Base-by-base conservation (phyloP, 768 basidiomycete genomes). In the Chalciporus pseudorubinellus region DNA sequence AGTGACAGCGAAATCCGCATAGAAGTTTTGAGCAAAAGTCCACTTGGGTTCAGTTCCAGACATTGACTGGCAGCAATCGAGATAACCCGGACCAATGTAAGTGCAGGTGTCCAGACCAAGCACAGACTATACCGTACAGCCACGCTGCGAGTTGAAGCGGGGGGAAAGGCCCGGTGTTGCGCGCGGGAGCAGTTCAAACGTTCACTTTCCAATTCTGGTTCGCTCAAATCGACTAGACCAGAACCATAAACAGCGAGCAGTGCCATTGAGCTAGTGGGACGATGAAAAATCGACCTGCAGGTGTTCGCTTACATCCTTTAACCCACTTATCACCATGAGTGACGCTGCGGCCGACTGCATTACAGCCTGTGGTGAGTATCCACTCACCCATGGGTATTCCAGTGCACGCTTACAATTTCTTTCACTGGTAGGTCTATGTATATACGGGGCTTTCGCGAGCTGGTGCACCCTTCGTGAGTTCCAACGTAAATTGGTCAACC, bases 21-120 rank as follows among this genome's bases (percentile, higher is more conserved):
- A 58, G 26, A 70, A 69, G n/a, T 60, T 54, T 11, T 69, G 69
- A 22, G 67, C 51, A 29, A 70, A 67, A 3, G 63, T 49, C 67
- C 67, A 69, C 40, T 55, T 61, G 38, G 56, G 26, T 44, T 67
- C 63, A 9, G 55, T 19, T 20, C 46, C 26, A 18, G 59, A 55
- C 65, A 68, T 66, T 4, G n/a, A 67, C 67, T 6, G 26, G 33
- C 21, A 22, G 16, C 34, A 8, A 5, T 36, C 9, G 34, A n/a
- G 34, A 36, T 36, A n/a, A n/a, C 34, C 6, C n/a, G 34, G 34
- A 13, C 1, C 11, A 31, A 9, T 31, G 10, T 13, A 12, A n/a
- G n/a, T n/a, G n/a, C n/a, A n/a, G n/a, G n/a, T n/a, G n/a, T n/a
- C n/a, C n/a, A n/a, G n/a, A n/a, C n/a, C n/a, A n/a, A n/a, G n/a